A percentile compares a stretch with the other conserved stretches of the same genome.
phyloP scores from a whole-genome alignment of 352 stramenopile species.

The Pythium folliculosum region DNA sequence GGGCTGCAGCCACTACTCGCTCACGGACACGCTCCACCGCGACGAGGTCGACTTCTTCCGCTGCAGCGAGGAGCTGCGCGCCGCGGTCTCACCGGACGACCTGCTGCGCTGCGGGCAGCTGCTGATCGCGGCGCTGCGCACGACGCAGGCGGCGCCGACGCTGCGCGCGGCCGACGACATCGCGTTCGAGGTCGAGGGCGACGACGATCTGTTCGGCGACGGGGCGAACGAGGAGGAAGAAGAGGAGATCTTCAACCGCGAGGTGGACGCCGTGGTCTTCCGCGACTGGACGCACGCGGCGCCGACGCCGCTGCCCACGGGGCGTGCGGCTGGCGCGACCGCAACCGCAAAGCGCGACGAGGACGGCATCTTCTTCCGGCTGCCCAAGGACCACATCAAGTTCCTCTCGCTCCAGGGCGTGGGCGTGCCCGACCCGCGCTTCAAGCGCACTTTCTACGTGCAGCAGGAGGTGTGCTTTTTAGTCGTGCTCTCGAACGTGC shows the following conservation, averaged over 20 bases:
- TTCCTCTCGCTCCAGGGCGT: slow-evolving; percentile 42
- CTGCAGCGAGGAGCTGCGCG: slow-evolving; percentile 15
- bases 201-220: slow-evolving; percentile 11
- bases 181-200: slow-evolving; percentile 25
- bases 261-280: slow-evolving; percentile 46
- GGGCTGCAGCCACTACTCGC: slow-evolving; percentile 30
- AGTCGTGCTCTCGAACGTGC: slow-evolving; percentile 47
- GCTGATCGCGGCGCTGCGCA: slow-evolving; percentile 31
- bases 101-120: slow-evolving; percentile 31
- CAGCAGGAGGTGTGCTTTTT: slow-evolving; percentile 56
- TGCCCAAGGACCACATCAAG: slow-evolving; percentile 29
- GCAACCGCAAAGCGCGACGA: slow-evolving; percentile 12
- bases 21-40: slow-evolving; percentile 21
- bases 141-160: slow-evolving; percentile 14
- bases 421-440: slow-evolving; percentile 43
- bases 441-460: slow-evolving; percentile 37
- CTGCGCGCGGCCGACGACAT: slow-evolving; percentile 9
- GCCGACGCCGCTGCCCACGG: slow-evolving; percentile 9
- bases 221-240: slow-evolving; percentile 51
- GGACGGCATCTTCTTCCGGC: slow-evolving; percentile 52
- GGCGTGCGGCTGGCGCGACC: background rate
- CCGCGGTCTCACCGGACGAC: slow-evolving; percentile 18
- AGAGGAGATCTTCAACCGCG: slow-evolving; percentile 76
- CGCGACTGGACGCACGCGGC: slow-evolving; percentile 28
- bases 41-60: slow-evolving; percentile 40